Evolutionary conservation across 192 early-diverging fungal genomes (phyloP).

Genomic region (Linderina pennispora): DNA sequence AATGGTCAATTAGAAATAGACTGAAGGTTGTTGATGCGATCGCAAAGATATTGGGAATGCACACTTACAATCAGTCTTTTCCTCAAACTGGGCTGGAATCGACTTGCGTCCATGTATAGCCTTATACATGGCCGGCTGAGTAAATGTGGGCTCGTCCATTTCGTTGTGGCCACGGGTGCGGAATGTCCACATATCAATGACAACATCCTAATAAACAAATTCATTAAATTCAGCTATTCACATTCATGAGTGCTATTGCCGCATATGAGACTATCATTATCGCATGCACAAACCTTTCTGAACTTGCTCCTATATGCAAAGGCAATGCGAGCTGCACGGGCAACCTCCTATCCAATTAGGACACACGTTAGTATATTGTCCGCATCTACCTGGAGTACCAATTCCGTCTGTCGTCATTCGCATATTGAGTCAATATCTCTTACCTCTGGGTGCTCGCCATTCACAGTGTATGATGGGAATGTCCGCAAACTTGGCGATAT

Average conservation of each 20-base stretch:
- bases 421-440: not conserved
- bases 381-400: too few species aligned
- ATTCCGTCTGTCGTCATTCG: too few species aligned
- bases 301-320: constrained; percentile 92
- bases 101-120: constrained; percentile 72
- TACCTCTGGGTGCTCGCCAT: constrained; percentile 81
- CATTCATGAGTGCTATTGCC: too few species aligned
- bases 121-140: constrained; percentile 93
- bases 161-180: constrained; percentile 97
- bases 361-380: too few species aligned
- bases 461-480: constrained; percentile 93
- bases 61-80: constrained; percentile 32
- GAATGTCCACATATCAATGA: constrained; percentile 91
- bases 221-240: too few species aligned
- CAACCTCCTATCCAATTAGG: constrained; percentile 69
- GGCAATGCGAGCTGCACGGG: constrained; percentile 69
- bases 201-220: too few species aligned
- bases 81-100: constrained; percentile 80
- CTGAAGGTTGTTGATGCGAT: too few species aligned
- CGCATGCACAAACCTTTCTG: too few species aligned
- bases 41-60: too few species aligned
- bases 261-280: too few species aligned
- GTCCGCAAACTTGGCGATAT: constrained; percentile 94
- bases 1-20: too few species aligned
- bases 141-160: constrained; percentile 93